Base-by-base conservation (phyloP, 306 rosid genomes). In the Medicago ruthenica region DNA sequence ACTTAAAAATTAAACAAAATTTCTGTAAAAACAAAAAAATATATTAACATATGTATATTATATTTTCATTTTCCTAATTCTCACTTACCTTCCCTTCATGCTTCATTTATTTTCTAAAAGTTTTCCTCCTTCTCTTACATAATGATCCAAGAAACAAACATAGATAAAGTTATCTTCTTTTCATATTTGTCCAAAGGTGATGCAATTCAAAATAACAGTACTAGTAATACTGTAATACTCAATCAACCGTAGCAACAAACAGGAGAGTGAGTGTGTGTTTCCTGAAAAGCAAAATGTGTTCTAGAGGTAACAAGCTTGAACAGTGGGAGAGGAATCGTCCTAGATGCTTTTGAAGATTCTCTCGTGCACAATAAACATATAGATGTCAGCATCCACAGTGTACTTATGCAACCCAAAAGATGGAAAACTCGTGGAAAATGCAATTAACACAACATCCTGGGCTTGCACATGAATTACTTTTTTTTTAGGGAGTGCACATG, bases 261-360 rank as follows among this genome's bases (percentile, higher is more conserved):
- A 21, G 8, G n/a, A 4, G 34, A 21, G 63, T 57, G 39, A 58
- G 37, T 58, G 16, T 58, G 15, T 22, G 34, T 22, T 58, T 22
- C 16, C 9, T 58, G 64, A 22, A 58, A 58, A 58, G 64, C 39
- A 58, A 22, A 22, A 58, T 22, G 17, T 58, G 37, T 57, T 57
- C 0, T 1, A 11, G 9, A 59, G 39, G 65, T 59, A 59, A 59
- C 65, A 59, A 59, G 9, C 39, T 22, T 55, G 15, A 18, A 55
- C 61, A 55, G 61, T 55, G 8, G 22, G 57, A 12, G 61, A 40
- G 7, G 51, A 59, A 59, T 59, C 65, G 3, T 1, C 16, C 37
- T 12, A 58, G 64, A 58, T 11, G n/a, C 64, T 68, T 67, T 67
- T 70, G 63, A 74, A 83, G 90, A 87, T 86, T 84, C 85, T 84